Conservation (phyloP, 2,329 filamentous ascomycete genomes). For the Fusarium drepaniforme region DNA sequence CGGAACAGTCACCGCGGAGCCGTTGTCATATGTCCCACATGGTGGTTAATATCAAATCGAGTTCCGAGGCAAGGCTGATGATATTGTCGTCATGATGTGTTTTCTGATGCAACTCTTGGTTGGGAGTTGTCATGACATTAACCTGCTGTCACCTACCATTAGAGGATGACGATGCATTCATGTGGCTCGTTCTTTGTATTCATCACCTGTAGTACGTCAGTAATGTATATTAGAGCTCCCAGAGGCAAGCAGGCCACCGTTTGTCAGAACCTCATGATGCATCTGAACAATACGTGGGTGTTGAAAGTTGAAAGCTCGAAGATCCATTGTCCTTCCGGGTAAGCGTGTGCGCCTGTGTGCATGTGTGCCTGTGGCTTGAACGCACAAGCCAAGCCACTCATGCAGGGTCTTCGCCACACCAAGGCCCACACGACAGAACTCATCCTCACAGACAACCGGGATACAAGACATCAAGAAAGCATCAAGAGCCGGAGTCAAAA, state of each 20-base stretch:
- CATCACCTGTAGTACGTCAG: background rate
- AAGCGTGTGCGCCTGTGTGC: background rate
- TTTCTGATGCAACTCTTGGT: background rate
- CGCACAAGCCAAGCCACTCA: slow-evolving; percentile 23
- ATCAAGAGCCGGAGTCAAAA: slow-evolving; percentile 20
- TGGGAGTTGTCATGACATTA: background rate
- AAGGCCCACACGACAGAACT: slow-evolving; percentile 43
- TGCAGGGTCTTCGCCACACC: slow-evolving; percentile 34
- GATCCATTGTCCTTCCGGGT: slow-evolving; percentile 7
- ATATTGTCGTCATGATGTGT: slow-evolving; percentile 5
- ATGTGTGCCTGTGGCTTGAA: slow-evolving; percentile 37
- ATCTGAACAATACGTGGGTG: background rate
- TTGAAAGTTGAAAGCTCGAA: background rate
- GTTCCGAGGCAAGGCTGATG: slow-evolving; percentile 9
- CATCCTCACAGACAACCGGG: slow-evolving; percentile 31
- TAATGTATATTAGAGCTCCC: background rate
- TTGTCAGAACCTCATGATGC: background rate
- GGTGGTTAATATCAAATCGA: background rate
- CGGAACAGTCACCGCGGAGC: slow-evolving; percentile 3
- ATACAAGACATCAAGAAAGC: slow-evolving; percentile 22
- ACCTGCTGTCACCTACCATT: background rate
- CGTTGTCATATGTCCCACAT: slow-evolving; percentile 9
- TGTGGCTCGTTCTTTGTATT: background rate
- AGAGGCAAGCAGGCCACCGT: background rate
- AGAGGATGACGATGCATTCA: background rate